Evolutionary conservation across 2,329 filamentous ascomycete genomes (phyloP).

Genomic region (Fusarium nanum): DNA sequence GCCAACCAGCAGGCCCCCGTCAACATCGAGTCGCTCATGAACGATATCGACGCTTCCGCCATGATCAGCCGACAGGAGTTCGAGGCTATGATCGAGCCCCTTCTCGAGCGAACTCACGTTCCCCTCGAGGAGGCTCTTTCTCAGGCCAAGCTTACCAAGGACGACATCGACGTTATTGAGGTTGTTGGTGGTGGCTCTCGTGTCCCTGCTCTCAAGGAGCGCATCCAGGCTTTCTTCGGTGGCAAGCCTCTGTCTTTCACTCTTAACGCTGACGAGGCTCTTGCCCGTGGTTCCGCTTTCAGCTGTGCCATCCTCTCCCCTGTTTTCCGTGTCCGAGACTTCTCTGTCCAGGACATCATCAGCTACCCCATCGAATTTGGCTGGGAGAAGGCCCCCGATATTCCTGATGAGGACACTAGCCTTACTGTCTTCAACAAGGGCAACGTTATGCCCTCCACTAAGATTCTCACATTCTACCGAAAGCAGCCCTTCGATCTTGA

Average conservation of each 20-base stretch:
- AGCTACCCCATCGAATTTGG: conserved; percentile 98
- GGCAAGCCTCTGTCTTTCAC: conserved; percentile 92
- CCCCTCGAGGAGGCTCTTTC: conserved; percentile 92
- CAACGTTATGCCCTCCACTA: conserved; percentile 96
- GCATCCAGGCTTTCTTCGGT: conserved; percentile 87
- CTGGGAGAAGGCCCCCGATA: conserved; percentile 98
- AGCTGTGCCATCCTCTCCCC: conserved; percentile 97
- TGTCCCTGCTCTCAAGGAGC: conserved; percentile 91
- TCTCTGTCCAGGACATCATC: conserved; percentile 96
- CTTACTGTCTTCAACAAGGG: conserved; percentile 97
- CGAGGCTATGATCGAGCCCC: conserved; percentile 87
- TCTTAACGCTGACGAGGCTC: conserved; percentile 96
- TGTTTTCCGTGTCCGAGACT: conserved; percentile 98
- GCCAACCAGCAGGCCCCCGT: conserved; percentile 92
- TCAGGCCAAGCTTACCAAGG: conserved; percentile 89
- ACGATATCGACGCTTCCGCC: conserved; percentile 89
- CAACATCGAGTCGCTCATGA: conserved; percentile 99
- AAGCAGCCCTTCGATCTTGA: conserved; percentile 98
- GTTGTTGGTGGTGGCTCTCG: conserved; percentile 95
- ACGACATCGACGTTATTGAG: conserved; percentile 94
- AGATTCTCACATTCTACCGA: conserved; percentile 99
- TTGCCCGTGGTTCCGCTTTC: conserved; percentile 95
- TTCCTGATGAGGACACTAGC: conserved; percentile 97
- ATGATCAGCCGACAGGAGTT: conserved; percentile 96
- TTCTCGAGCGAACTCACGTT: conserved; percentile 76